Conservation (phyloP, 1,139 yeast genomes). For the Magnusiomyces paraingens region DNA sequence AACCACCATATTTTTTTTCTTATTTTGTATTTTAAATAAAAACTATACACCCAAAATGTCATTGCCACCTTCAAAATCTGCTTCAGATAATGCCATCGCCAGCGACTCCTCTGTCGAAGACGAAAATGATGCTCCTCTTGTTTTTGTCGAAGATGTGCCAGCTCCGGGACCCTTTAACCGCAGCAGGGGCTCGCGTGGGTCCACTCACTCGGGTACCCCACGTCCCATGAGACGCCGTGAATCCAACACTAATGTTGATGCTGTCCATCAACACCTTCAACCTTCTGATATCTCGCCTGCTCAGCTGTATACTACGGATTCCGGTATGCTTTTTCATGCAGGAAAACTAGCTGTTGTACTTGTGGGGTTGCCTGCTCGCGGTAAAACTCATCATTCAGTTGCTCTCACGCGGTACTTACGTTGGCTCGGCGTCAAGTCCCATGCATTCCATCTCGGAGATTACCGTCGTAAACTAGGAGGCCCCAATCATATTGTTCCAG, state of each 20-base stretch:
- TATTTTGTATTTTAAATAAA: too few relatives aligned
- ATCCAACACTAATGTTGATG: slow-evolving; percentile 26
- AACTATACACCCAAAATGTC: too few relatives aligned
- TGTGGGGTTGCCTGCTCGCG: slow-evolving; percentile 94
- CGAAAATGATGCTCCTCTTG: neutral
- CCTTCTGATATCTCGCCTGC: slow-evolving; percentile 50
- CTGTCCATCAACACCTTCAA: slow-evolving; percentile 28
- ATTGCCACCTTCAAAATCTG: neutral
- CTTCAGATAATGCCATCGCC: neutral
- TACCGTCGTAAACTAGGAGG: slow-evolving; percentile 58
- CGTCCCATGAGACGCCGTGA: slow-evolving; percentile 3
- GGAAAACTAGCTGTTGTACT: slow-evolving; percentile 86
- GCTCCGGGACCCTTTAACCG: slow-evolving; percentile 16
- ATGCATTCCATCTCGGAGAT: slow-evolving; percentile 87
- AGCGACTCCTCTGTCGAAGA: neutral
- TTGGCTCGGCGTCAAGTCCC: slow-evolving; percentile 91
- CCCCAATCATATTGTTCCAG: slow-evolving; percentile 47
- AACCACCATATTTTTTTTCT: too few relatives aligned
- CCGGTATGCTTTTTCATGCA: slow-evolving; percentile 88
- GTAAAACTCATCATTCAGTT: slow-evolving; percentile 89
- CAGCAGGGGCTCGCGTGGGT: slow-evolving; percentile 1
- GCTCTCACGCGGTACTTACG: slow-evolving; percentile 84
- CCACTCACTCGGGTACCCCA: neutral
- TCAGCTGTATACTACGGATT: slow-evolving; percentile 83
- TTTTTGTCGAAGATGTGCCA: slow-evolving; percentile 6